Evolutionary conservation across 2,329 filamentous ascomycete species (phyloP).

Genomic region (Verticillium klebahnii): DNA sequence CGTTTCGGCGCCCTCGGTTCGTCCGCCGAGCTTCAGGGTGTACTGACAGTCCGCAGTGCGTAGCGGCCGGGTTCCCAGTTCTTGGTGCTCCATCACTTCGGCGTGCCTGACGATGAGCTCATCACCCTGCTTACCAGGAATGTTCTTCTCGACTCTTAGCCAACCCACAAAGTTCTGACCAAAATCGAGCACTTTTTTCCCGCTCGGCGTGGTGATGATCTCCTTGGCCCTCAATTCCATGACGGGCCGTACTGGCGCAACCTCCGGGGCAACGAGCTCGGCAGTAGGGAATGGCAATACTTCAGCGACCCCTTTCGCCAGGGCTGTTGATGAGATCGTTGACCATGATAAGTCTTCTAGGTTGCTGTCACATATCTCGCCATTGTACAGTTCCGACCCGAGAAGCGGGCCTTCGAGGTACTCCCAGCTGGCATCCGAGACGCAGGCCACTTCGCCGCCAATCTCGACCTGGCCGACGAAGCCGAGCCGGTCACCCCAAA

Average conservation of each 20-base stretch:
- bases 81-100: slow-evolving; percentile 48
- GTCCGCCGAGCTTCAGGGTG: slow-evolving; percentile 24
- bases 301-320: background rate
- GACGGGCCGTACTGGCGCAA: slow-evolving; percentile 22
- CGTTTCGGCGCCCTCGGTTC: slow-evolving; percentile 30
- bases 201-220: slow-evolving; percentile 25
- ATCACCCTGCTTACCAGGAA: slow-evolving; percentile 15
- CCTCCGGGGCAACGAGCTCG: slow-evolving; percentile 23
- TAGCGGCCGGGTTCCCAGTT: slow-evolving; percentile 36
- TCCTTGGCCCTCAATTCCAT: slow-evolving; percentile 16
- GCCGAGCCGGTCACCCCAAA: slow-evolving; percentile 1
- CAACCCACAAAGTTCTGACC: slow-evolving; percentile 53
- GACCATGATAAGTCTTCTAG: slow-evolving; percentile 12
- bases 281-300: slow-evolving; percentile 13
- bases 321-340: background rate
- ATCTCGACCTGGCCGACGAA: slow-evolving; percentile 4
- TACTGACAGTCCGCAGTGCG: slow-evolving; percentile 37
- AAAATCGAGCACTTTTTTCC: slow-evolving; percentile 48
- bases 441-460: background rate
- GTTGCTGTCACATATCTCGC: slow-evolving; percentile 43
- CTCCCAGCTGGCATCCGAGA: slow-evolving; percentile 33
- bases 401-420: slow-evolving; percentile 25
- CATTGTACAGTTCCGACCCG: slow-evolving; percentile 43
- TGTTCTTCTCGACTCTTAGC: slow-evolving; percentile 23
- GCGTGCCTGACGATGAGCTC: slow-evolving; percentile 45